phyloP scores from a whole-genome alignment of 2,329 filamentous ascomycete genomes.

The Acrocalymma vagum region DNA sequence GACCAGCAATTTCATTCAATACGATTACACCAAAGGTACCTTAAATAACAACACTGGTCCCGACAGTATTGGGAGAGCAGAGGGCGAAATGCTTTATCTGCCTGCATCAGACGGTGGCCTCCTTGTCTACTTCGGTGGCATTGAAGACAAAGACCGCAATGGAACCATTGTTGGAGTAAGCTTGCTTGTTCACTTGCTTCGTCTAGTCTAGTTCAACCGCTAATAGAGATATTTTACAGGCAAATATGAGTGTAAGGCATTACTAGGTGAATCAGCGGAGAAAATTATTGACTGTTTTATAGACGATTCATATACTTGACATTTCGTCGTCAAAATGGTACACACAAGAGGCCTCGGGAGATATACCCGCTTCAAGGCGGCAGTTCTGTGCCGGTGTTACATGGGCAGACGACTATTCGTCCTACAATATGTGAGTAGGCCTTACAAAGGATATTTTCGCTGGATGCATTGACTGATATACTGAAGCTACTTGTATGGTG shows the following conservation, averaged over 20 bases:
- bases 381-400: constrained; percentile 70
- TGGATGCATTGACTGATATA: constrained; percentile 1
- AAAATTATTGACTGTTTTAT: constrained; percentile 36
- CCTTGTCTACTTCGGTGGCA: constrained; percentile 69
- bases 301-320: constrained; percentile 68
- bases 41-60: constrained; percentile 64
- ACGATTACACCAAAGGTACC: constrained; percentile 62
- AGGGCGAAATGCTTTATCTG: constrained; percentile 68
- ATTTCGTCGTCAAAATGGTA: constrained; percentile 69
- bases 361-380: constrained; percentile 61
- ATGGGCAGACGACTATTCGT: constrained; percentile 67
- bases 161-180: constrained; percentile 52
- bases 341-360: constrained; percentile 63
- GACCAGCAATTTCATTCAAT: constrained; percentile 63
- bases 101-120: constrained; percentile 68
- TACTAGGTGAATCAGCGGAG: neutral
- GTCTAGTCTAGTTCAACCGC: neutral
- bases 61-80: constrained; percentile 63
- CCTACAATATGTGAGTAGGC: constrained; percentile 68
- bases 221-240: constrained; percentile 21
- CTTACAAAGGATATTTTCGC: neutral
- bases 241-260: constrained; percentile 44
- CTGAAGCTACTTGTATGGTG: constrained; percentile 68
- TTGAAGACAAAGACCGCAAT: constrained; percentile 59
- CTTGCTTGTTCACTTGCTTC: constrained; percentile 1